Percentiles rank a stretch among this genome's conserved stretches.
Evolutionary conservation across 768 basidiomycete genomes (phyloP).

Genomic region (Phylloporus scabripes): DNA sequence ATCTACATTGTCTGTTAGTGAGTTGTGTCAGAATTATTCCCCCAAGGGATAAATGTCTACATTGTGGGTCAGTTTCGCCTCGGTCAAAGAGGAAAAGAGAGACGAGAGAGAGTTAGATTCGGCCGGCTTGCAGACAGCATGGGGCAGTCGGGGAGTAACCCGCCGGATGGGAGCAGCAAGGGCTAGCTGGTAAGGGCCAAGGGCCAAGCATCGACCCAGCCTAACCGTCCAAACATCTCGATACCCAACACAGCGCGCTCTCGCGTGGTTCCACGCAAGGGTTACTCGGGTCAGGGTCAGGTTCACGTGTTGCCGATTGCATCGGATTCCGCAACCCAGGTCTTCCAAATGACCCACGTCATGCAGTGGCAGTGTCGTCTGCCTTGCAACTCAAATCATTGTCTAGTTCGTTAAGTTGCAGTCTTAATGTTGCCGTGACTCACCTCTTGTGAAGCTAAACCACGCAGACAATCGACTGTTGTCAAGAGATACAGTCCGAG

Average conservation of each 20-base stretch:
- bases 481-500: not conserved
- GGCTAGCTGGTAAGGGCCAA: conserved; percentile 8
- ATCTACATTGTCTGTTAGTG: conserved; percentile 10
- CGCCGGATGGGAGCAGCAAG: not conserved
- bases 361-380: conserved; percentile 10
- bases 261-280: conserved; percentile 24
- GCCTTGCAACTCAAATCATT: not conserved
- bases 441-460: conserved; percentile 10
- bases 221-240: conserved; percentile 13
- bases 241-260: conserved; percentile 17
- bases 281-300: conserved; percentile 6
- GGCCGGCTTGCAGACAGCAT: conserved; percentile 7
- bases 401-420: not conserved
- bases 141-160: conserved; percentile 19
- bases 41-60: conserved; percentile 1
- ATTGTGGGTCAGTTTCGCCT: not conserved
- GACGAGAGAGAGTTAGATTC: conserved; percentile 10
- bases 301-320: conserved; percentile 11
- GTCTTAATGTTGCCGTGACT: conserved; percentile 14
- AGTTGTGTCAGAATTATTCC: conserved; percentile 4
- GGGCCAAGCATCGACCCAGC: conserved; percentile 10
- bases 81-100: not conserved
- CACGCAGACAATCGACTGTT: conserved; percentile 2
- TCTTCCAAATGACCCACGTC: not conserved
- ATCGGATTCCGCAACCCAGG: conserved; percentile 15